These are phyloP conservation scores for Bimuria novae-zelandiae DNA, from an alignment of 2,329 filamentous ascomycete genomes.

Conservation along the genomic window DNA sequence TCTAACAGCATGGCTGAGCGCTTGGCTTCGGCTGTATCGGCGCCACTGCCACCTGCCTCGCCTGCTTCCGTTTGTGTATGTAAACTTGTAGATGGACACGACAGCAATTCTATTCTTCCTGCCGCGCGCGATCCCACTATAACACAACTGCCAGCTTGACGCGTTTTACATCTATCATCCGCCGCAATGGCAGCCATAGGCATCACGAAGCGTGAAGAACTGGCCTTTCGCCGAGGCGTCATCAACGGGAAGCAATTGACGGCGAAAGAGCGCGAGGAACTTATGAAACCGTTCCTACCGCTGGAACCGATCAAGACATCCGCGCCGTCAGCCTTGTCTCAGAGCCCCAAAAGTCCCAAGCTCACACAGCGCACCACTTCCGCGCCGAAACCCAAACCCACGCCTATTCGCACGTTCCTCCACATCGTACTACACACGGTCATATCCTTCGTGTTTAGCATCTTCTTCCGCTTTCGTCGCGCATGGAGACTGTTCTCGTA, in stretches of 20 bases:
- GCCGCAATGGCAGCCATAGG: constrained; percentile 41
- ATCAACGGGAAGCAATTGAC: constrained; percentile 49
- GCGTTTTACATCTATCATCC: too few species aligned
- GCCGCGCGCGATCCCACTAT: constrained; percentile 6
- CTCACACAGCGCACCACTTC: constrained; percentile 17
- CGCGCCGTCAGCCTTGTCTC: constrained; percentile 8
- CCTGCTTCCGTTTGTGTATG: constrained; percentile 15
- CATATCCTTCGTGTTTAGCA: constrained; percentile 80
- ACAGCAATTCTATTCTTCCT: constrained; percentile 7
- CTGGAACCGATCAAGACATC: constrained; percentile 42
- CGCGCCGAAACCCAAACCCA: constrained; percentile 51
- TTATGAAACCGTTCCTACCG: constrained; percentile 59
- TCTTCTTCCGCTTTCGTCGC: constrained; percentile 83
- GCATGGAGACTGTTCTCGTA: constrained; percentile 79
- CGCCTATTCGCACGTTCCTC: constrained; percentile 65
- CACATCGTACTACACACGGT: constrained; percentile 70
- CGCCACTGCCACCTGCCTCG: constrained; percentile 38
- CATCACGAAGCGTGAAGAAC: constrained; percentile 34
- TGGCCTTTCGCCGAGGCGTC: constrained; percentile 41
- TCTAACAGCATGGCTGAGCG: constrained; percentile 38
- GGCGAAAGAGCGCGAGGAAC: constrained; percentile 54
- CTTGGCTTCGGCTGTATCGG: constrained; percentile 27
- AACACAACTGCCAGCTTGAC: too few species aligned
- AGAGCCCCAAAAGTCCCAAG: constrained; percentile 15
- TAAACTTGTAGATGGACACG: constrained; percentile 8